Evolutionary conservation across 306 rosid genomes (phyloP).

Genomic region (Arachis hypogaea): DNA sequence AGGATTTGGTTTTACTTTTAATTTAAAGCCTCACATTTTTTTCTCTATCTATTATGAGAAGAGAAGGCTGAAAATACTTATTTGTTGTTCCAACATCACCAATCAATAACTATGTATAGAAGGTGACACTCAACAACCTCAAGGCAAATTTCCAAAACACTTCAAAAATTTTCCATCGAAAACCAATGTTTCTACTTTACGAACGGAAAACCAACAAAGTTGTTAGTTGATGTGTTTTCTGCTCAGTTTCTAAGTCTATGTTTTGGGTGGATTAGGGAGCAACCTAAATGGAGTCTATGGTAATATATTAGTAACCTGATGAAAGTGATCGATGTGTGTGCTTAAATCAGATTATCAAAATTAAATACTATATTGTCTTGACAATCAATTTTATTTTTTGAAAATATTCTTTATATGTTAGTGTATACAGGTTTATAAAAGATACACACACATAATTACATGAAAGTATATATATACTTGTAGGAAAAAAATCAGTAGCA

Average conservation of each 20-base stretch:
- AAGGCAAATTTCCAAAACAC: not conserved
- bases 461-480: too few relatives aligned
- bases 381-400: too few relatives aligned
- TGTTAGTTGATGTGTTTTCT: not conserved
- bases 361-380: too few relatives aligned
- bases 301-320: not conserved
- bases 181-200: not conserved
- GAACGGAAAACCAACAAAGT: not conserved
- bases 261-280: not conserved
- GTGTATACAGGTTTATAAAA: too few relatives aligned
- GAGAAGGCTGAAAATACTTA: not conserved
- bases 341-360: not conserved
- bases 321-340: not conserved
- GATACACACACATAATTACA: too few relatives aligned
- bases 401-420: too few relatives aligned
- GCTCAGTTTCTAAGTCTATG: not conserved
- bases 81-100: not conserved
- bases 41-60: not conserved
- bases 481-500: too few relatives aligned
- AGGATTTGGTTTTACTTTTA: too few relatives aligned
- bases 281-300: not conserved
- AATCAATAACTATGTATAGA: not conserved
- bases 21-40: too few relatives aligned
- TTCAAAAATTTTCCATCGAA: not conserved
- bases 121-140: slow-evolving; percentile 8